Percentiles rank a stretch among this genome's conserved stretches.
Conservation (phyloP, 129 eudicot species). For the Cynara cardunculus region DNA sequence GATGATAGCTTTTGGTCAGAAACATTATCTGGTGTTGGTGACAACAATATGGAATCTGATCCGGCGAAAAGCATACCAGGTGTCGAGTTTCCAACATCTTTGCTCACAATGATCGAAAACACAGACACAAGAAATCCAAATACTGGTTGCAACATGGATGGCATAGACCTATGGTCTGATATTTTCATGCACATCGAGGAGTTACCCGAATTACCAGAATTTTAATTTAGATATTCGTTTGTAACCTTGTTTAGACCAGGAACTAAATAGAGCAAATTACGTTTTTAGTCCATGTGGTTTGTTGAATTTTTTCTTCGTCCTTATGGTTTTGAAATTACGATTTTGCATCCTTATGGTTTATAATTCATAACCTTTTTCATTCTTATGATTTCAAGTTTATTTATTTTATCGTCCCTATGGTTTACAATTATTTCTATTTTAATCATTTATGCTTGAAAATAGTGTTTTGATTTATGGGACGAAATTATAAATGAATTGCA, state of each 20-base stretch:
- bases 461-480: too few relatives aligned
- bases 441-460: too few relatives aligned
- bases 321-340: too few relatives aligned
- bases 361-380: too few relatives aligned
- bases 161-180: conserved; percentile 68
- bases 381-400: too few relatives aligned
- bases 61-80: neutral
- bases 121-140: neutral
- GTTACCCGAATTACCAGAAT: conserved; percentile 54
- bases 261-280: too few relatives aligned
- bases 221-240: conserved; percentile 25
- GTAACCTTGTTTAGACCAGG: neutral
- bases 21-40: conserved; percentile 26
- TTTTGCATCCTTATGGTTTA: too few relatives aligned
- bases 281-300: too few relatives aligned
- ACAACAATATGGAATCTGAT: neutral
- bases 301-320: too few relatives aligned
- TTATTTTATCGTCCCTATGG: too few relatives aligned
- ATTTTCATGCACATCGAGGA: conserved; percentile 53
- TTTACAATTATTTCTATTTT: too few relatives aligned
- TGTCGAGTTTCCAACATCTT: conserved; percentile 15
- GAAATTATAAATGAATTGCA: too few relatives aligned
- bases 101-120: neutral
- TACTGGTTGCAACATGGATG: conserved; percentile 11
- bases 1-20: conserved; percentile 65